Conservation (phyloP, 208 protist species). For the Leishmania aethiopica region DNA sequence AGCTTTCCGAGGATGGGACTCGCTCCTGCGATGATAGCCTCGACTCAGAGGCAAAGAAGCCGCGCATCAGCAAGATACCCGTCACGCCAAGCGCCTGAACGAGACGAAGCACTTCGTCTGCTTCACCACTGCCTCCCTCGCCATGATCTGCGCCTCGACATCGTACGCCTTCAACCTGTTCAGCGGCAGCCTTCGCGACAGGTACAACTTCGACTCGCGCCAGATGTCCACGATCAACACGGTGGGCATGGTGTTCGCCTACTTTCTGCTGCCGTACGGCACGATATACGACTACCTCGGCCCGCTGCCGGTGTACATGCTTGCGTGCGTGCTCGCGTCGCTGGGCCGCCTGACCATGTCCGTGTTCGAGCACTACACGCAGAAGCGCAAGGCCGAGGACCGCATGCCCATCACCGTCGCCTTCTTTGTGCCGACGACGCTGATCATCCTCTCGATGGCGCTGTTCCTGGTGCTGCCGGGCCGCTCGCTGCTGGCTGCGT, state of each 20-base stretch:
- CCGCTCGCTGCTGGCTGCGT: constrained; percentile 41
- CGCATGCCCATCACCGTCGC: constrained; percentile 68
- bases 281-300: constrained; percentile 61
- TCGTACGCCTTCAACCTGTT: constrained; percentile 69
- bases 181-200: constrained; percentile 36
- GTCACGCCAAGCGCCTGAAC: constrained; percentile 23
- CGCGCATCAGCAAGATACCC: constrained; percentile 19
- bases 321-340: constrained; percentile 30
- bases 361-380: constrained; percentile 52
- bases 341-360: constrained; percentile 60
- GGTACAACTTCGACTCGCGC: constrained; percentile 43
- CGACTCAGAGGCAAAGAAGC: constrained; percentile 19
- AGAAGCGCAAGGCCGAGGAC: constrained; percentile 48
- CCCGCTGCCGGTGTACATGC: constrained; percentile 38
- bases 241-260: constrained; percentile 39
- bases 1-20: neutral
- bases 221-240: constrained; percentile 64
- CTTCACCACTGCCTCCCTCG: constrained; percentile 38
- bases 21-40: neutral
- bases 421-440: constrained; percentile 57
- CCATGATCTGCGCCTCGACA: constrained; percentile 48
- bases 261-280: constrained; percentile 54
- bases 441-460: constrained; percentile 52
- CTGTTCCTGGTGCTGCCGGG: constrained; percentile 48
- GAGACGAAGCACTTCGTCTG: constrained; percentile 40